These are phyloP conservation scores for Helicostylum pulchrum DNA, from an alignment of 192 early-diverging fungal species.

Conservation along the genomic window DNA sequence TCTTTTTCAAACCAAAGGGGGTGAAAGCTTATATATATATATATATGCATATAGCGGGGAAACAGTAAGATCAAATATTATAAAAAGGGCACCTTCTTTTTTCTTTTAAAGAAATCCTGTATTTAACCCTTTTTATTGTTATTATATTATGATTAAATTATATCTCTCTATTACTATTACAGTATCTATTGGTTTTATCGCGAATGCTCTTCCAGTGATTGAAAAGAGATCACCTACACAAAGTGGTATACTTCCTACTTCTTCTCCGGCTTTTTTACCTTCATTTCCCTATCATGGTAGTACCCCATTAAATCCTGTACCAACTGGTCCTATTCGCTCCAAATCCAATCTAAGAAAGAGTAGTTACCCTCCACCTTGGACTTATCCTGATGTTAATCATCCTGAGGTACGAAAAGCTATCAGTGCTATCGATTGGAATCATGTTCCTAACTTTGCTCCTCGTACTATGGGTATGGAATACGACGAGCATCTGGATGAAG, in stretches of 20 bases:
- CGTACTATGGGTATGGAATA: slow-evolving; percentile 20
- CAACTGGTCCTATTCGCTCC: slow-evolving; percentile 14
- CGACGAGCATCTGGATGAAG: slow-evolving; percentile 14
- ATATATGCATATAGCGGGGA: too few relatives aligned
- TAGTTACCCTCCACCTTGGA: slow-evolving; percentile 30
- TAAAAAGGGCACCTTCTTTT: neutral
- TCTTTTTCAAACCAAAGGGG: too few relatives aligned
- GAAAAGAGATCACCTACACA: slow-evolving; percentile 1
- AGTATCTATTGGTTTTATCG: neutral
- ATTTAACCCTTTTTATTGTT: neutral
- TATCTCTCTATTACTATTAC: neutral
- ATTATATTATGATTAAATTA: slow-evolving; percentile 1
- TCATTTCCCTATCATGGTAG: slow-evolving; percentile 13
- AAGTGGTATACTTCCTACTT: neutral
- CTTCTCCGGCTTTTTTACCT: slow-evolving; percentile 22
- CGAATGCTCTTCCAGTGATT: neutral
- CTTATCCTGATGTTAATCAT: slow-evolving; percentile 25
- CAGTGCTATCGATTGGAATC: slow-evolving; percentile 26
- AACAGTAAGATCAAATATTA: too few relatives aligned
- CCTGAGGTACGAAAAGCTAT: slow-evolving; percentile 30
- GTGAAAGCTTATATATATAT: too few relatives aligned
- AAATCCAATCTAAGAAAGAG: neutral
- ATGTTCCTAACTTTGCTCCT: slow-evolving; percentile 29
- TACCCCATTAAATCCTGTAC: slow-evolving; percentile 13
- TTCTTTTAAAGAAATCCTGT: neutral